phyloP scores from a whole-genome alignment of 2,329 filamentous ascomycete species.

The Stenocarpella maydis region DNA sequence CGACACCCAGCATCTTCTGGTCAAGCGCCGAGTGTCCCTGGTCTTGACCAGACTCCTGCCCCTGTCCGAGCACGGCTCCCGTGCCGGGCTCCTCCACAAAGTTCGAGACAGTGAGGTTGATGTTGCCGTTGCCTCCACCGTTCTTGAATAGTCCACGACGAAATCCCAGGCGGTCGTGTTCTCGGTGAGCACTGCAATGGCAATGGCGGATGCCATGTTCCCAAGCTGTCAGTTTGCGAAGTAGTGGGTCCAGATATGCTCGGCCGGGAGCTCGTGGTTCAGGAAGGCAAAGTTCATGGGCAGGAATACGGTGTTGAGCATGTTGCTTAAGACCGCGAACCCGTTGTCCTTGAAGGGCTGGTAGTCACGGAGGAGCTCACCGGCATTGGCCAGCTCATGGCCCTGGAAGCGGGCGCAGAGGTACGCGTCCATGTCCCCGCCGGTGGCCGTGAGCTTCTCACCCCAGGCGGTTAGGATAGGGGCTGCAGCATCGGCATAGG shows the following conservation, averaged over 20 bases:
- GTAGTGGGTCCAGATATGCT: constrained; percentile 46
- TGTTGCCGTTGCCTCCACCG: constrained; percentile 48
- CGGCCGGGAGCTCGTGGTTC: constrained; percentile 44
- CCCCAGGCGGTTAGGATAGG: constrained; percentile 50
- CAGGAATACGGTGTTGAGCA: constrained; percentile 50
- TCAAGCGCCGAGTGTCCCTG: constrained; percentile 54
- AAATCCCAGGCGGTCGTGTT: constrained; percentile 51
- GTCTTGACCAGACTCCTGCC: constrained; percentile 53
- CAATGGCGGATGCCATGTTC: constrained; percentile 49
- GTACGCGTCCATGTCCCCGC: constrained; percentile 47
- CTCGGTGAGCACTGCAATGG: constrained; percentile 53
- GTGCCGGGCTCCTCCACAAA: constrained; percentile 43
- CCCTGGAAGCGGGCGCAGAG: constrained; percentile 54
- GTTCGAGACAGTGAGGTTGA: constrained; percentile 45
- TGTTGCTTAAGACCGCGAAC: constrained; percentile 39
- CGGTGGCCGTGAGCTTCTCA: constrained; percentile 44
- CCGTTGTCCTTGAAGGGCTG: constrained; percentile 41
- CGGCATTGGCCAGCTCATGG: constrained; percentile 56
- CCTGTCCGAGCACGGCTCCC: constrained; percentile 46
- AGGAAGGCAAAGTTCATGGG: constrained; percentile 50
- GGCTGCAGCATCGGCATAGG: constrained; percentile 48
- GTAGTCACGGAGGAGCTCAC: constrained; percentile 51
- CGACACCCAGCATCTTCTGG: constrained; percentile 48
- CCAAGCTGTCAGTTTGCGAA: constrained; percentile 56
- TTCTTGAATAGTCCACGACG: constrained; percentile 50